Base-by-base conservation (phyloP, 2,329 filamentous ascomycete species). In the Neofusicoccum laricinum region DNA sequence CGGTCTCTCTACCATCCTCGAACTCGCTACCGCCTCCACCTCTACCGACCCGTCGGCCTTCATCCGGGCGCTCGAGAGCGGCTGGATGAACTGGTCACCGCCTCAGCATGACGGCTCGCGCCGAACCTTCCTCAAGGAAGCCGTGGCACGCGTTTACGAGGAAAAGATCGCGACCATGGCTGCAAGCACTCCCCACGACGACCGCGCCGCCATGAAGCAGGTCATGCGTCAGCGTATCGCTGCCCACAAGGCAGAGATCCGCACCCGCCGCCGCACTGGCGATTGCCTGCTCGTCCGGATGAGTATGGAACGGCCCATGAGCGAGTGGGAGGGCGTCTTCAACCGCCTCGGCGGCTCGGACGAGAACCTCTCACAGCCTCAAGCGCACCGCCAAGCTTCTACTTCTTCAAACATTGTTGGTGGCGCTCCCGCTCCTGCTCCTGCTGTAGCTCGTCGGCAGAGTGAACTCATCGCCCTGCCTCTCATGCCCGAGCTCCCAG, bases 141-240 rank as follows among this genome's bases (percentile, higher is more conserved):
- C 86, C 1, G 80, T 88, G 36, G 81, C 84, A 0, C 83, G 84
- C 21, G 80, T 86, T 19, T 89, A 88, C 72, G 84, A 86, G 70
- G 82, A 84, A 66, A 79, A 78, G 67, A 77, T 81, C 49, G 75
- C 74, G 17, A 68, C 77, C 43, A 68, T 69, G 32, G 77, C 76
- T 58, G 71, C 74, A 14, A 68, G 67, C 3, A 67, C 19, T 67
- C 69, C 46, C 61, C 70, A 66, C 38, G 74, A 69, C 64, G 73
- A 72, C 10, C 69, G 69, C 17, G 75, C 76, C 55, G 74, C 78
- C 45, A 69, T 69, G 67, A 73, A 73, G 36, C 73, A 76, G 49
- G 68, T 77, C n/a, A 76, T 73, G 49, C 80, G 79, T 50, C 74
- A 77, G 53, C 76, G 80, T 10, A 77, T 80, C 12, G 76, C 79